phyloP scores from a whole-genome alignment of 2,329 filamentous ascomycete species.

The Phaeosphaeria sp. region DNA sequence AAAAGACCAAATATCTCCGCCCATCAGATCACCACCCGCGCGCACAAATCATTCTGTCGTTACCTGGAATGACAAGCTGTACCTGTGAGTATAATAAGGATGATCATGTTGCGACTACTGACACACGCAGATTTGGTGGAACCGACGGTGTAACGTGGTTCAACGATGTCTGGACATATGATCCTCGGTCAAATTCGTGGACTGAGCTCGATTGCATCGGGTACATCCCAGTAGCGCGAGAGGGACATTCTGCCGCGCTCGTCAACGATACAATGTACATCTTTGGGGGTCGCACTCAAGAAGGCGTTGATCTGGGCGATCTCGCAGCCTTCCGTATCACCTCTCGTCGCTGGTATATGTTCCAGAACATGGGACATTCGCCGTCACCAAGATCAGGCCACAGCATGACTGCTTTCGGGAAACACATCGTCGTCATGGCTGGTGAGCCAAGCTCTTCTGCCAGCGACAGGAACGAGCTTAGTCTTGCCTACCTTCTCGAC shows the following conservation, averaged over 20 bases:
- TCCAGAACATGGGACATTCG: slow-evolving; percentile 98
- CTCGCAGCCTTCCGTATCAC: slow-evolving; percentile 84
- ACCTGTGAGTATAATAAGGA: slow-evolving; percentile 68
- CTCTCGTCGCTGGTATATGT: slow-evolving; percentile 95
- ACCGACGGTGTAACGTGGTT: slow-evolving; percentile 98
- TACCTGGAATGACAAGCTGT: slow-evolving; percentile 91
- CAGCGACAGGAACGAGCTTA: slow-evolving; percentile 81
- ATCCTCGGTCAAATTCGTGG: slow-evolving; percentile 83
- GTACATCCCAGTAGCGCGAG: slow-evolving; percentile 91
- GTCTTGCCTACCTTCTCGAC: slow-evolving; percentile 88
- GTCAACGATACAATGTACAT: slow-evolving; percentile 99
- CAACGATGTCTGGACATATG: slow-evolving; percentile 98
- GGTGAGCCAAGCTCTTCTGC: slow-evolving; percentile 92
- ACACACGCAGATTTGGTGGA: slow-evolving; percentile 78
- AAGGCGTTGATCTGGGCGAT: slow-evolving; percentile 90
- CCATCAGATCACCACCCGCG: slow-evolving; percentile 68
- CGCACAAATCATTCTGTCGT: slow-evolving; percentile 95
- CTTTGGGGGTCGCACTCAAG: slow-evolving; percentile 93
- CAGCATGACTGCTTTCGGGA: slow-evolving; percentile 95
- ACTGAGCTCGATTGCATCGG: slow-evolving; percentile 92
- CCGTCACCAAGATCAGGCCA: slow-evolving; percentile 93
- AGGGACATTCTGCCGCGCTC: slow-evolving; percentile 91
- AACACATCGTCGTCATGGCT: slow-evolving; percentile 88
- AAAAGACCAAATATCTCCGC: slow-evolving; percentile 58
- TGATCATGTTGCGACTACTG: slow-evolving; percentile 11